These are phyloP conservation scores for Aspergillus caelatus DNA, from an alignment of 2,329 filamentous ascomycete genomes.

Conservation along the genomic window DNA sequence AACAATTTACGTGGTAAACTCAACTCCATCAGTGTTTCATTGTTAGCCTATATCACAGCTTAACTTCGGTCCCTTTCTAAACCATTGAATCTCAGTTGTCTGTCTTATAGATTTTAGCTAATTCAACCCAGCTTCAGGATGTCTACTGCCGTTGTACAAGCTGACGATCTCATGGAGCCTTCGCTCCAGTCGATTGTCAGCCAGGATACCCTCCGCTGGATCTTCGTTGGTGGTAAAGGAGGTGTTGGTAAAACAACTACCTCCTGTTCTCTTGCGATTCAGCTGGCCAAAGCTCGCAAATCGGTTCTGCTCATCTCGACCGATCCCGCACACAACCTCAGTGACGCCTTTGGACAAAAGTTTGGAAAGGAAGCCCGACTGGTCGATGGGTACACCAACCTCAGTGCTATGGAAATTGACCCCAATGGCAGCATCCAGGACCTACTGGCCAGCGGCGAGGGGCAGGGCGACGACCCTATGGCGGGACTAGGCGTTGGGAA, in stretches of 20 bases:
- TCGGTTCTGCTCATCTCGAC: constrained; percentile 97
- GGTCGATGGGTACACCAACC: constrained; percentile 86
- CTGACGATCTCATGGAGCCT: constrained; percentile 80
- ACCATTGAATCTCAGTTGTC: neutral
- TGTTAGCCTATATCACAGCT: neutral
- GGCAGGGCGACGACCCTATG: constrained; percentile 65
- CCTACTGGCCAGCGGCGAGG: constrained; percentile 75
- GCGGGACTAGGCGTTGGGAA: constrained; percentile 74
- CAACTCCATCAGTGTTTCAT: neutral
- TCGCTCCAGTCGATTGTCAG: constrained; percentile 92
- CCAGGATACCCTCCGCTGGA: constrained; percentile 95
- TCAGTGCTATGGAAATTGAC: constrained; percentile 99
- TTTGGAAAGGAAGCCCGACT: constrained; percentile 98
- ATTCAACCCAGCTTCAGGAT: constrained; percentile 27
- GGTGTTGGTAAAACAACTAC: constrained; percentile 99
- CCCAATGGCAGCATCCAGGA: constrained; percentile 98
- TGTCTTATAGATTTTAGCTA: neutral
- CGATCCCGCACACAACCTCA: constrained; percentile 96
- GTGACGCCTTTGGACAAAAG: constrained; percentile 97
- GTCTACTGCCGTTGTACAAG: constrained; percentile 46
- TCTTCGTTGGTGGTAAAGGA: constrained; percentile 98
- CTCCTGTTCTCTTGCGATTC: constrained; percentile 95
- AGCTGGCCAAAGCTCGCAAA: constrained; percentile 91
- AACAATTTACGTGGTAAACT: constrained; percentile 14
- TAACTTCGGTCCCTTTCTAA: neutral